A percentile compares a stretch with the other conserved stretches of the same genome.
phyloP scores from a whole-genome alignment of 768 basidiomycete species.

The Boletus sp. region DNA sequence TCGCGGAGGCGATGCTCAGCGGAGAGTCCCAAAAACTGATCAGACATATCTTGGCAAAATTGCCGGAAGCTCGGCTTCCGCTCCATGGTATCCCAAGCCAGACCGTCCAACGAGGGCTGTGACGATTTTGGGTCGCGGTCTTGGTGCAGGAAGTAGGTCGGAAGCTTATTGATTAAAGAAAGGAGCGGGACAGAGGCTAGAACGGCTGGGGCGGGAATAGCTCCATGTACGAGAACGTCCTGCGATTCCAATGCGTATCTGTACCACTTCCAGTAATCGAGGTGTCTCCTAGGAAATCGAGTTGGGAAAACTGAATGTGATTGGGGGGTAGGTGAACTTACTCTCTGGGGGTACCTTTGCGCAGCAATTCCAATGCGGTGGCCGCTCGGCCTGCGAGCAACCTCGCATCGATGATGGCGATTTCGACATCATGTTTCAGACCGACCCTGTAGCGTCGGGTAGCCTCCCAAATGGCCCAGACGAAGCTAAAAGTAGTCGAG shows the following conservation, averaged over 20 bases:
- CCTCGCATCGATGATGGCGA: slow-evolving; percentile 73
- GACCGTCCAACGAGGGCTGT: slow-evolving; percentile 34
- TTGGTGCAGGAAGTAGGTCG: slow-evolving; percentile 61
- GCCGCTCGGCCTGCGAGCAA: slow-evolving; percentile 55
- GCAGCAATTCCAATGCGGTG: slow-evolving; percentile 64
- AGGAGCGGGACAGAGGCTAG: slow-evolving; percentile 69
- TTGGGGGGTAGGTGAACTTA: slow-evolving; percentile 34
- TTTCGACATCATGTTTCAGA: slow-evolving; percentile 73
- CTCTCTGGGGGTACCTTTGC: slow-evolving; percentile 53
- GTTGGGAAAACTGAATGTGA: neutral
- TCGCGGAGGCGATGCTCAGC: slow-evolving; percentile 59
- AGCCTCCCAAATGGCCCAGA: slow-evolving; percentile 83
- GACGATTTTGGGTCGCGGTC: slow-evolving; percentile 30
- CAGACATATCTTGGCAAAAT: slow-evolving; percentile 71
- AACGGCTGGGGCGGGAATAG: slow-evolving; percentile 64
- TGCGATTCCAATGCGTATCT: slow-evolving; percentile 75
- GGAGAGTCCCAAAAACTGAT: slow-evolving; percentile 55
- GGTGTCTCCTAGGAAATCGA: slow-evolving; percentile 45
- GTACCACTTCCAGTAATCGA: slow-evolving; percentile 75
- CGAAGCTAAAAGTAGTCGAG: slow-evolving; percentile 77
- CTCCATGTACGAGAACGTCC: slow-evolving; percentile 68
- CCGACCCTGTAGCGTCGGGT: slow-evolving; percentile 68
- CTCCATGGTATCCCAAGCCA: slow-evolving; percentile 56
- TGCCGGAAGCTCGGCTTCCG: slow-evolving; percentile 63
- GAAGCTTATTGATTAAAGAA: slow-evolving; percentile 62